Evolutionary conservation across 192 early-diverging fungal species (phyloP).

Genomic region (Dissophora globulifera): DNA sequence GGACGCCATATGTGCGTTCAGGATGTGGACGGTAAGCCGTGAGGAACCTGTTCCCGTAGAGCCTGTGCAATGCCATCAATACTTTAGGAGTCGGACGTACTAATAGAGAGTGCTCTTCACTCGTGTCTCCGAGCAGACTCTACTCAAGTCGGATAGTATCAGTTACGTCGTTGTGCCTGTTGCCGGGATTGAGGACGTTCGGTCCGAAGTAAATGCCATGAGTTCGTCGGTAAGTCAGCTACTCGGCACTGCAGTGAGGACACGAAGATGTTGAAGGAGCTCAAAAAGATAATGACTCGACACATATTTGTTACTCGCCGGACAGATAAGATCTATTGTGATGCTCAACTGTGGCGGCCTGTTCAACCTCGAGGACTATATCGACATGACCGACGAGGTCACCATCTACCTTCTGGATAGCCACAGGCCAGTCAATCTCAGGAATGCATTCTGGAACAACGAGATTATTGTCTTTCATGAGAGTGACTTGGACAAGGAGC

Average conservation of each 20-base stretch:
- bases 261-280: background rate
- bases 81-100: too few relatives aligned
- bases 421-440: constrained; percentile 88
- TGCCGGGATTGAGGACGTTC: constrained; percentile 62
- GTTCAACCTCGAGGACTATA: constrained; percentile 50
- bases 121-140: constrained; percentile 49
- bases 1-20: constrained; percentile 84
- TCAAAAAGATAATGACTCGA: background rate
- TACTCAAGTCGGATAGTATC: constrained; percentile 85
- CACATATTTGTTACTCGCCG: background rate
- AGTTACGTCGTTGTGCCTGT: constrained; percentile 87
- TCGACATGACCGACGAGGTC: constrained; percentile 77
- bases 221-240: constrained; percentile 58
- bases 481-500: constrained; percentile 78
- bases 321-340: constrained; percentile 76
- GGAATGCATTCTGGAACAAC: constrained; percentile 80
- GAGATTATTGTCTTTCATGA: constrained; percentile 90
- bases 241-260: background rate
- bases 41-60: too few relatives aligned
- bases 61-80: too few relatives aligned
- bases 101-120: too few relatives aligned
- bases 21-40: constrained; percentile 73
- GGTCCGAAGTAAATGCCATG: constrained; percentile 66
- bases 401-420: constrained; percentile 87
- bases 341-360: constrained; percentile 90